Evolutionary conservation across 805 yeast species (phyloP).

Genomic region (Komagataella pastoris): DNA sequence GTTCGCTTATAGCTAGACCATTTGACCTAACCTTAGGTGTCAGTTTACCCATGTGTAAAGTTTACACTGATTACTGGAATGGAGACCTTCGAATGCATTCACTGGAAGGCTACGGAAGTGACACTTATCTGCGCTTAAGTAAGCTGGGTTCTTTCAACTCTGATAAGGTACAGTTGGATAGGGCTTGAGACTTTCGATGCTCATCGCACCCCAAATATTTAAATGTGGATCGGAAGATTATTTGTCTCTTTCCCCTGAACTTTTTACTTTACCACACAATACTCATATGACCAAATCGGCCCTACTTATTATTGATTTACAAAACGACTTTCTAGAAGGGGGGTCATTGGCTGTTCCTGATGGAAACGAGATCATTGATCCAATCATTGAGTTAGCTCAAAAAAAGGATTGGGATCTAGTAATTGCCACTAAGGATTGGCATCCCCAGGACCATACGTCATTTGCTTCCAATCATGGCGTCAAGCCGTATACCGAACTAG

Average conservation of each 20-base stretch:
- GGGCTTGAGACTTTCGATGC: slow-evolving; percentile 26
- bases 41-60: slow-evolving; percentile 86
- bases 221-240: neutral
- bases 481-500: slow-evolving; percentile 35
- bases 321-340: slow-evolving; percentile 70
- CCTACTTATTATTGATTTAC: slow-evolving; percentile 66
- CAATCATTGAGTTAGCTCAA: slow-evolving; percentile 31
- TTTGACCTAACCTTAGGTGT: slow-evolving; percentile 68
- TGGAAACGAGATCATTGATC: slow-evolving; percentile 46
- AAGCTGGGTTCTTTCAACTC: slow-evolving; percentile 54
- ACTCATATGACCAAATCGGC: slow-evolving; percentile 26
- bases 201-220: neutral
- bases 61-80: slow-evolving; percentile 94
- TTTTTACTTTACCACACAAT: neutral
- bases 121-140: slow-evolving; percentile 67
- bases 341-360: slow-evolving; percentile 66
- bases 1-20: slow-evolving; percentile 56
- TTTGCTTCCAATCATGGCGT: slow-evolving; percentile 59
- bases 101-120: slow-evolving; percentile 86
- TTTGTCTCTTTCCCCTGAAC: neutral
- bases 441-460: slow-evolving; percentile 65
- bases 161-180: slow-evolving; percentile 54
- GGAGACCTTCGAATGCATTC: slow-evolving; percentile 77
- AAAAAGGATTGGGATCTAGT: slow-evolving; percentile 45
- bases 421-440: slow-evolving; percentile 82